Evolutionary conservation across 768 basidiomycete species (phyloP), one percentile per base, ranked within the genome.

Genomic region (Kondoa malvinella): DNA sequence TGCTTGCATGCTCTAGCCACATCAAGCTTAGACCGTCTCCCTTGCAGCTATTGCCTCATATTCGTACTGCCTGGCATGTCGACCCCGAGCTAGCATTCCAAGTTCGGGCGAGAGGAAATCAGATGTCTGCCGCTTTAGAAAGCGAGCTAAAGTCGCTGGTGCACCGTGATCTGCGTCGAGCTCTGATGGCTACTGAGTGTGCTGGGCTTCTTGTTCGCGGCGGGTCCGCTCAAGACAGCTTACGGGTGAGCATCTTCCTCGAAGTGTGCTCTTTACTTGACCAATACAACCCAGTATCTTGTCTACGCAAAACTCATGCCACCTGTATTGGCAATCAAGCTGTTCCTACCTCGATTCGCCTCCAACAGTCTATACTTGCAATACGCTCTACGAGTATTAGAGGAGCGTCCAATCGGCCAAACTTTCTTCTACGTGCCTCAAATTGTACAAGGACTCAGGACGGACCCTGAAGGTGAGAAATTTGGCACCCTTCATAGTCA

Each of bases 401-500:
- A 91, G 75, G 88, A 94, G 76, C 92, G 97, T 75, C 88, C 92
- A 0, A 89, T 97, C 12, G 86, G 89, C 16, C 75, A 96, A 64
- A 94, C 94, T 0, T 99, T 99, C 82, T 99, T 97, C 80, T 99
- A 94, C 75, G 92, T 99, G 33, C 95, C 95, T 0, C 95, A 99
- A 81, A 86, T 97, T 25, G 95, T 97, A 1, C 95, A 99, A 75
- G 92, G 92, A 2, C 81, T 99, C 17, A 87, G 95, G 12, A 84
- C 87, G 65, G 95, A 99, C 74, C 84, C 86, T 31, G 30, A 12
- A 29, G 63, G 3, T 32, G 2, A 16, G 34, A 61, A 30, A 40
- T 56, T 3, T 14, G 25, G 57, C 25, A 32, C 25, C 1, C 31
- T 57, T 21, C 40, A 27, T 29, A 1, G 26, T 64, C 8, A 0